Evolutionary conservation across 2,329 filamentous ascomycete species (phyloP), one percentile per base, ranked within the genome.

Genomic region (Colletotrichum higginsianum): DNA sequence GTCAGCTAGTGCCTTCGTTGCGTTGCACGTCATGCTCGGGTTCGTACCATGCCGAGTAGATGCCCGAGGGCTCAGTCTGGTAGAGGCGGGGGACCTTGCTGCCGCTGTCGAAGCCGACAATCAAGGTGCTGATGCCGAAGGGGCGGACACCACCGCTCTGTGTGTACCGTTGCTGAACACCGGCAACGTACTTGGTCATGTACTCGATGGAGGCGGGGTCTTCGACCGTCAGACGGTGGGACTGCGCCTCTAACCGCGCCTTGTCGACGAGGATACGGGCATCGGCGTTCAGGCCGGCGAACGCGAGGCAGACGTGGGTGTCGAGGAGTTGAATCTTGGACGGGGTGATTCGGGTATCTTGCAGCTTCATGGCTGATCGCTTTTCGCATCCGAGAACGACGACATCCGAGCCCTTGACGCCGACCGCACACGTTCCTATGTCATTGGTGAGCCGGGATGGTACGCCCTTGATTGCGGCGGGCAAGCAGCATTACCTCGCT

Each of bases 351-450:
- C 96, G 93, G 70, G 97, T 99, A 84, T 99, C 96, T 89, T 99
- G 96, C 73, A 99, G 91, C 87, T 99, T 99, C 93, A 99, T 98
- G 44, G 96, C 96, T 64, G 96, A 98, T 78, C 96, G 92, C 90
- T 99, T 99, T 87, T 99, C 96, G 85, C 96, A 99, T 79, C 96
- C 96, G 61, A 99, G 89, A 40, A 99, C 96, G 46, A 99, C 96
- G 75, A 98, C 93, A 82, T 97, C 94, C 78, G 90, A 88, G 79
- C 96, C 96, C 87, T 99, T 99, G 77, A 99, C 96, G 77, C 95
- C 96, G 66, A 99, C 96, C 60, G 97, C 96, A 86, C 96, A 99
- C 79, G 96, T 99, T 85, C 95, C 94, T 97, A 66, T 72, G 58
- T 55, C 71, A 61, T 68, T 66, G 74, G 70, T 75, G 67, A 77